Evolutionary conservation across 2,329 filamentous ascomycete genomes (phyloP), one percentile per base, ranked within the genome.

Genomic region (Alternaria sp.): DNA sequence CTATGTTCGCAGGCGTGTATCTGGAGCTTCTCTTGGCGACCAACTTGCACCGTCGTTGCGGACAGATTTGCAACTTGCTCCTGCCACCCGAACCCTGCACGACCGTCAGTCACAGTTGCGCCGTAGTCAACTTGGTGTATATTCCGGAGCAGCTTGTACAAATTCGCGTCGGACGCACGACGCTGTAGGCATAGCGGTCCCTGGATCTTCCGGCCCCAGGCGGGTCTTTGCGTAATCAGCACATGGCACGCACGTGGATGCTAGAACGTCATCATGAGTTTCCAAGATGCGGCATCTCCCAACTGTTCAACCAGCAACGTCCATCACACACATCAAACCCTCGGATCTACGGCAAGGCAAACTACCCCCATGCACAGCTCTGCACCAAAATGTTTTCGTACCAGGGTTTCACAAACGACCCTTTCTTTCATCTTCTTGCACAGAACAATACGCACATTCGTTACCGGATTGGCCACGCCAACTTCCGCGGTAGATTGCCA

Each of bases 201-300:
- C 44, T 60, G 15, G 49, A 60, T 63, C 60, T 55, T 55, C 56
- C 60, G 60, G 60, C 60, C 44, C 60, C 56, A 23, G 46, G 57
- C 60, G 56, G 60, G 56, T 63, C 30, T 54, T 58, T 43, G 59
- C 59, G 54, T 45, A 60, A 55, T 60, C 55, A 49, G 49, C 60
- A 59, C 50, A 59, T 55, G 60, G 56, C 56, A 46, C 56, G 56
- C 60, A 60, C 60, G 50, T 63, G 56, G 60, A 60, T 58, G 47
- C 46, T 45, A 44, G 55, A 59, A 55, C 60, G 53, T 63, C 30
- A 63, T 63, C 50, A 63, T 51, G 56, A 33, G 49, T 49, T 28
- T 46, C 21, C n/a, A 23, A 54, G 23, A 58, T 28, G 49, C 60
- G n/a, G 44, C n/a, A 54, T 43, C 56, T 41, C 44, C 55, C n/a